These are phyloP conservation scores for Brassica rapa DNA, from an alignment of 345 rosid genomes.

Conservation along the genomic window DNA sequence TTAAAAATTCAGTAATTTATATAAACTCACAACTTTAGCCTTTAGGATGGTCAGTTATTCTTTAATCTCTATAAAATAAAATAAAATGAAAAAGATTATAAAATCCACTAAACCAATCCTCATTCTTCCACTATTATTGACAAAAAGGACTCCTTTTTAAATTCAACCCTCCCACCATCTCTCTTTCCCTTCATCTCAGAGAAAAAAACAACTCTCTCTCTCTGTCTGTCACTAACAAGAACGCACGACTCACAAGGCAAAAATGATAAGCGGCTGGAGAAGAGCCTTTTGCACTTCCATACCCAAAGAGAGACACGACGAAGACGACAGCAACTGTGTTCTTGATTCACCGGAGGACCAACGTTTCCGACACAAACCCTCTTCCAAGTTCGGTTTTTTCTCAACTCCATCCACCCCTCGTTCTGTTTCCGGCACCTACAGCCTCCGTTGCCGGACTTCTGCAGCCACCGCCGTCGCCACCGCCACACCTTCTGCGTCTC, in stretches of 20 bases:
- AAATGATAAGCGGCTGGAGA: slow-evolving; percentile 88
- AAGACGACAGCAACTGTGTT: slow-evolving; percentile 26
- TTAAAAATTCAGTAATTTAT: slow-evolving; percentile 13
- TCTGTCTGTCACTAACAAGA: slow-evolving; percentile 22
- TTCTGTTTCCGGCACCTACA: slow-evolving; percentile 44
- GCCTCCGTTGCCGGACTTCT: slow-evolving; percentile 64
- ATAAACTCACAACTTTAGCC: not conserved
- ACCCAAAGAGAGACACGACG: slow-evolving; percentile 51
- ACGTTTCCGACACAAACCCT: slow-evolving; percentile 46
- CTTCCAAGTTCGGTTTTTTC: slow-evolving; percentile 61
- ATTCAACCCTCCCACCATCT: slow-evolving; percentile 30
- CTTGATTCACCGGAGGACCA: slow-evolving; percentile 34
- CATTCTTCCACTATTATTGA: slow-evolving; percentile 26
- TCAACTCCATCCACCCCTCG: slow-evolving; percentile 82
- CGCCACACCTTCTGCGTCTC: slow-evolving; percentile 41
- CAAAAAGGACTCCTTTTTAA: slow-evolving; percentile 6
- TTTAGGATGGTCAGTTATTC: not conserved
- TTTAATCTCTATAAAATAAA: not conserved
- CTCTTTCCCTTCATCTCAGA: slow-evolving; percentile 20
- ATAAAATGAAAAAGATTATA: not conserved
- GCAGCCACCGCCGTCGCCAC: slow-evolving; percentile 30
- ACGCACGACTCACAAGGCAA: slow-evolving; percentile 28
- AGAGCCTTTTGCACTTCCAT: slow-evolving; percentile 86
- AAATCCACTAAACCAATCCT: slow-evolving; percentile 28
- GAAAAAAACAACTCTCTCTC: not conserved